These are phyloP conservation scores for Microdochium bolleyi DNA, from an alignment of 2,329 filamentous ascomycete species.

Conservation along the genomic window DNA sequence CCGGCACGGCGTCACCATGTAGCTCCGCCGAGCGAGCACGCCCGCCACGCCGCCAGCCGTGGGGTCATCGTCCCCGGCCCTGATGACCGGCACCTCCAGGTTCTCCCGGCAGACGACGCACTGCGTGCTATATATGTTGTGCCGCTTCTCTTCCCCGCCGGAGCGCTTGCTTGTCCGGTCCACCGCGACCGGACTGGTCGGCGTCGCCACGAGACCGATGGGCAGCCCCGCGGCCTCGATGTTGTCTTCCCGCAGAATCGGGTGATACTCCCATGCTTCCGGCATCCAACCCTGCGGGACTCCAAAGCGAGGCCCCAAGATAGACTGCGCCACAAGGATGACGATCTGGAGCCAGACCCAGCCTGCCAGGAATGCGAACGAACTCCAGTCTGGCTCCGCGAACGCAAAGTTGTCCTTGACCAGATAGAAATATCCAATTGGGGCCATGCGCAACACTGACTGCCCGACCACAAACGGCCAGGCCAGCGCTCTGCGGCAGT, in stretches of 20 bases:
- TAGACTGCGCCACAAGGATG: conserved; percentile 70
- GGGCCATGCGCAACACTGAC: conserved; percentile 67
- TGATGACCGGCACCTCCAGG: conserved; percentile 79
- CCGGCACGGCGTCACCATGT: conserved; percentile 96
- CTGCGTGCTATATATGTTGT: conserved; percentile 55
- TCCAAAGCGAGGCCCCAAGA: conserved; percentile 83
- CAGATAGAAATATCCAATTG: conserved; percentile 80
- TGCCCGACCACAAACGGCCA: conserved; percentile 89
- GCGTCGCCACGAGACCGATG: conserved; percentile 55
- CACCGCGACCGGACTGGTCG: conserved; percentile 17
- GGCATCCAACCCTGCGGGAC: conserved; percentile 60
- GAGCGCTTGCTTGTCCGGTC: conserved; percentile 20
- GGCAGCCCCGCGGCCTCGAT: conserved; percentile 73
- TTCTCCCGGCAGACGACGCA: conserved; percentile 93
- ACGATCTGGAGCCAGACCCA: conserved; percentile 89
- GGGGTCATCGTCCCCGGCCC: conserved; percentile 43
- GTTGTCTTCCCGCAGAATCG: conserved; percentile 74
- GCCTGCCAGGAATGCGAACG: conserved; percentile 55
- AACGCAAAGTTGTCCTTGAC: conserved; percentile 75
- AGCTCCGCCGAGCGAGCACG: conserved; percentile 70
- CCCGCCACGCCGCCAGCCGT: conserved; percentile 47
- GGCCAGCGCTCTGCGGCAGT: conserved; percentile 82
- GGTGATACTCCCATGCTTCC: conserved; percentile 93
- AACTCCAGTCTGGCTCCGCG: conserved; percentile 56
- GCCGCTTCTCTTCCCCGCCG: conserved; percentile 10